Evolutionary conservation across 495 filamentous ascomycete species (phyloP).

Genomic region (Neurospora sp.): DNA sequence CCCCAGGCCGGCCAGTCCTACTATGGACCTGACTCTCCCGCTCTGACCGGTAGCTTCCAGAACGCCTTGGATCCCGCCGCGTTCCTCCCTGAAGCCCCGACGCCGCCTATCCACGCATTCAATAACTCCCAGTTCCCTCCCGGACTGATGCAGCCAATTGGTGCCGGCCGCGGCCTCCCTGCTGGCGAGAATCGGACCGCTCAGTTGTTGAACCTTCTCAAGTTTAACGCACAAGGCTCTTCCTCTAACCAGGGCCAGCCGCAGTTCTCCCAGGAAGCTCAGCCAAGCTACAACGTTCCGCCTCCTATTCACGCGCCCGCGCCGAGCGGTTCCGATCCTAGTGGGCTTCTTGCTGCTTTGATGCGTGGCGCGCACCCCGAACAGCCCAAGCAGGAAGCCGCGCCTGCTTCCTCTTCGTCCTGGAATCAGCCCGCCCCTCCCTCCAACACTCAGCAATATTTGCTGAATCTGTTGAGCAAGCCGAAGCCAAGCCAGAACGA

Average conservation of each 20-base stretch:
- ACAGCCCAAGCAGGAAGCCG: constrained; percentile 25
- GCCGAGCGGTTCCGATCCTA: constrained; percentile 35
- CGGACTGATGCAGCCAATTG: constrained; percentile 31
- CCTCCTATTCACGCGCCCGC: constrained; percentile 36
- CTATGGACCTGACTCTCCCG: constrained; percentile 28
- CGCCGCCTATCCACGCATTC: constrained; percentile 33
- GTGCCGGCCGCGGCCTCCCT: constrained; percentile 21
- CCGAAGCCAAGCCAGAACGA: constrained; percentile 45
- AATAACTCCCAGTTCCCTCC: constrained; percentile 30
- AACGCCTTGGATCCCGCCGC: constrained; percentile 28
- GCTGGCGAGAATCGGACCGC: constrained; percentile 46
- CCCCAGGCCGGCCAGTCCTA: constrained; percentile 27
- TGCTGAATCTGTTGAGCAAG: constrained; percentile 42
- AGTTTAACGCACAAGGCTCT: constrained; percentile 56
- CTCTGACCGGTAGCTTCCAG: constrained; percentile 12
- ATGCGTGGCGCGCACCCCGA: constrained; percentile 39
- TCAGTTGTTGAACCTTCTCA: constrained; percentile 77
- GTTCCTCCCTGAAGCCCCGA: constrained; percentile 37
- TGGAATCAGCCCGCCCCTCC: constrained; percentile 36
- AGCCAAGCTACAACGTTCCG: constrained; percentile 3
- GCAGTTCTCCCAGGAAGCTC: background rate
- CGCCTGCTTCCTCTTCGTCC: constrained; percentile 10
- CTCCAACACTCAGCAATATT: constrained; percentile 39
- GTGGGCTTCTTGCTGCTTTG: constrained; percentile 42
- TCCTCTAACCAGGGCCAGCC: constrained; percentile 5